These are phyloP conservation scores for Elymus sibiricus DNA, from an alignment of 176 grass and related monocot genomes.

Conservation along the genomic window DNA sequence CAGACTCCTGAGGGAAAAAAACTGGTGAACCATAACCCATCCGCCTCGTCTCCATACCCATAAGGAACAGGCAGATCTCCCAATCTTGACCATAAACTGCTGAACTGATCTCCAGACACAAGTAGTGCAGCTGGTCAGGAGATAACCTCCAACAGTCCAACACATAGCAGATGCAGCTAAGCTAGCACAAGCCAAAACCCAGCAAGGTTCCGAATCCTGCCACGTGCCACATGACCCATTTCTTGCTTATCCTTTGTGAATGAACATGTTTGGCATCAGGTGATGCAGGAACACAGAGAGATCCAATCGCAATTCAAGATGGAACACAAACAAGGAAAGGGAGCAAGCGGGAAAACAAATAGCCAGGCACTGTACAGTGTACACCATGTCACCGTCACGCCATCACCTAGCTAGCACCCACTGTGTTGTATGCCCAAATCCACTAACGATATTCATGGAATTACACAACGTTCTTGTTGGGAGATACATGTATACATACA, in stretches of 20 bases:
- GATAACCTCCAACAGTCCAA: background rate
- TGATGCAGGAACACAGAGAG: background rate
- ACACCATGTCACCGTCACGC: background rate
- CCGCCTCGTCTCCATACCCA: background rate
- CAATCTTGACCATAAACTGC: background rate
- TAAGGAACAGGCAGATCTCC: slow-evolving; percentile 7
- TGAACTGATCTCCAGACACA: background rate
- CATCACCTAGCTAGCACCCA: too few relatives aligned
- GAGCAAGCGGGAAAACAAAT: background rate
- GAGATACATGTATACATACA: background rate
- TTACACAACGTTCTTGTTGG: background rate
- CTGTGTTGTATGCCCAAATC: background rate
- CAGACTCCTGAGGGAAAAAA: slow-evolving; percentile 4
- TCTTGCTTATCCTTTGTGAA: background rate
- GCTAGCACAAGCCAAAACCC: background rate
- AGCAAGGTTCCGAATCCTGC: slow-evolving; percentile 1
- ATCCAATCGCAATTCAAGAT: slow-evolving; percentile 22
- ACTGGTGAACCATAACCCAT: slow-evolving; percentile 31
- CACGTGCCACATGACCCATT: background rate
- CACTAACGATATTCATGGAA: background rate
- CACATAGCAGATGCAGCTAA: background rate
- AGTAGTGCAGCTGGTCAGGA: background rate
- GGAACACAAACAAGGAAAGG: background rate
- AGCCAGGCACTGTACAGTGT: background rate
- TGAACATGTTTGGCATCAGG: background rate